A percentile compares a stretch with the other conserved stretches of the same genome.
Evolutionary conservation across 148 eudicot species (phyloP).

Genomic region (Amaranthus hypochondriacus): DNA sequence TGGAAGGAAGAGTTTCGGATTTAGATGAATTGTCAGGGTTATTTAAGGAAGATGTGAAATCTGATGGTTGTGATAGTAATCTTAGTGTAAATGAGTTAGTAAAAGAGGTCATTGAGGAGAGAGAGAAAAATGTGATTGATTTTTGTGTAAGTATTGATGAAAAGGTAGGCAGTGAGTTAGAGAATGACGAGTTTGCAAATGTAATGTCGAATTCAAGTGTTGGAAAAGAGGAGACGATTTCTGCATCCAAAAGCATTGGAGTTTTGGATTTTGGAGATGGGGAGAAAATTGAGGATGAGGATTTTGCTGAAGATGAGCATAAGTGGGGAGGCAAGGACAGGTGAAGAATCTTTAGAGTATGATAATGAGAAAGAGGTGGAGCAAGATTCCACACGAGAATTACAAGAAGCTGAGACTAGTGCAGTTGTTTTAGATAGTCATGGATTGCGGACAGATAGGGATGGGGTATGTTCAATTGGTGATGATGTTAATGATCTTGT

Average conservation of each 20-base stretch:
- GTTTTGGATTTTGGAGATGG: constrained; percentile 4
- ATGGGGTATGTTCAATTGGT: constrained; percentile 24
- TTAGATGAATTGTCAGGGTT: constrained; percentile 28
- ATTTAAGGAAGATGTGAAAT: constrained; percentile 23
- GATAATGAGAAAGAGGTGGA: constrained; percentile 16
- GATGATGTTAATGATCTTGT: constrained; percentile 31
- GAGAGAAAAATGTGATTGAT: background rate
- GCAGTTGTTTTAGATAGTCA: constrained; percentile 23
- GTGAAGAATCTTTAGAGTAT: background rate
- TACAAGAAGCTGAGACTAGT: constrained; percentile 18
- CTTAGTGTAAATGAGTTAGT: constrained; percentile 1
- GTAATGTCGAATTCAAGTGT: background rate
- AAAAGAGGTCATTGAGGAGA: constrained; percentile 13
- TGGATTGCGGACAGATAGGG: constrained; percentile 16
- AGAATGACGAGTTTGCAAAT: constrained; percentile 5
- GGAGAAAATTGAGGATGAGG: constrained; percentile 3
- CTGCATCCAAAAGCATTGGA: background rate
- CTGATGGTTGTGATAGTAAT: constrained; percentile 16
- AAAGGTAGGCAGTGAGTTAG: constrained; percentile 7
- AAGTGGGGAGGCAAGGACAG: background rate
- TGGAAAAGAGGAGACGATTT: background rate
- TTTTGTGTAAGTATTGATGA: constrained; percentile 3
- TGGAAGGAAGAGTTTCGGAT: constrained; percentile 24
- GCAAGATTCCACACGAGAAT: constrained; percentile 24
- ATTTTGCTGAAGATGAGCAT: constrained; percentile 16